Evolutionary conservation across 2,329 filamentous ascomycete genomes (phyloP).

Genomic region (Cladosporium sp.): DNA sequence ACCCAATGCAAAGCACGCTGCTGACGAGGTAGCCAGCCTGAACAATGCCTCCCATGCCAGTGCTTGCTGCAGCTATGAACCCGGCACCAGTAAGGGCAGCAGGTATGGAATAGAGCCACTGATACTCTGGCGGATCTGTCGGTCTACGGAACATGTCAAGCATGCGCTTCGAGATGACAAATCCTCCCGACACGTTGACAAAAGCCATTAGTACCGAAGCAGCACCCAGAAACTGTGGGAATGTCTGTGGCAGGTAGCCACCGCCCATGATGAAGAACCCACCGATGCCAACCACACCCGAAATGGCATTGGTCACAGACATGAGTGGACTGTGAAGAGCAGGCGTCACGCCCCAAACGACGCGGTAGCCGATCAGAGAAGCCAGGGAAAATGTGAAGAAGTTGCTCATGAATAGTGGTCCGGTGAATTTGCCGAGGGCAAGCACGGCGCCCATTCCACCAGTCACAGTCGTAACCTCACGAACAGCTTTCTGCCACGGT

Average conservation of each 20-base stretch:
- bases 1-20: constrained; percentile 79
- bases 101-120: constrained; percentile 79
- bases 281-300: constrained; percentile 81
- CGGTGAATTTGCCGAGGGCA: constrained; percentile 73
- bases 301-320: constrained; percentile 92
- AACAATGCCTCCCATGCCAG: constrained; percentile 77
- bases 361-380: constrained; percentile 80
- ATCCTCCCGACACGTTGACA: constrained; percentile 83
- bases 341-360: constrained; percentile 80
- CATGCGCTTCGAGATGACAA: constrained; percentile 91
- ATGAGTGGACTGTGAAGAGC: constrained; percentile 85
- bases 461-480: constrained; percentile 70
- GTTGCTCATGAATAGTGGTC: constrained; percentile 83
- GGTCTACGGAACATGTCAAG: constrained; percentile 85
- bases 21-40: constrained; percentile 85
- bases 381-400: constrained; percentile 80
- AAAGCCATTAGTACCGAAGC: constrained; percentile 79
- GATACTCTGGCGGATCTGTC: constrained; percentile 82
- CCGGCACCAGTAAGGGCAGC: constrained; percentile 74
- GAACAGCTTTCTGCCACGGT: constrained; percentile 74
- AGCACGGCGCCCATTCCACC: constrained; percentile 73
- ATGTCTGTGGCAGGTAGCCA: constrained; percentile 69
- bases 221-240: constrained; percentile 75
- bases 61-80: constrained; percentile 73
- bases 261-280: constrained; percentile 87